Evolutionary conservation across 2,329 filamentous ascomycete genomes (phyloP).

Genomic region (Endothia cerciana): DNA sequence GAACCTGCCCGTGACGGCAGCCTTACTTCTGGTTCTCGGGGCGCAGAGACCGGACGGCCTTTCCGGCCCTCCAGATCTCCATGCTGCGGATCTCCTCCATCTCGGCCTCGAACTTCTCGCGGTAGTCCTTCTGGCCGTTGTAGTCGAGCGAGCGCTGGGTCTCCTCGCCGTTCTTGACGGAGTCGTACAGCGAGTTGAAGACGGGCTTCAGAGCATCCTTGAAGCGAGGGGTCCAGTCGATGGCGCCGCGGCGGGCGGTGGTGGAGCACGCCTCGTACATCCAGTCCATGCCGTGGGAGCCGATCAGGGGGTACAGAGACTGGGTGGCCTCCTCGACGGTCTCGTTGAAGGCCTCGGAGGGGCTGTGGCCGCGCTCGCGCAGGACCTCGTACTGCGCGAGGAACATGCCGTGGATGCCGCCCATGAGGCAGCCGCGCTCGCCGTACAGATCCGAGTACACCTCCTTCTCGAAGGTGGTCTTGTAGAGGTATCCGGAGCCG

Average conservation of each 20-base stretch:
- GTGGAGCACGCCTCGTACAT: constrained; percentile 99
- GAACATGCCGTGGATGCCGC: constrained; percentile 99
- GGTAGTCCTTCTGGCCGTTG: constrained; percentile 95
- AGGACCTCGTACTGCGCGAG: constrained; percentile 99
- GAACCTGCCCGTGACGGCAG: neutral
- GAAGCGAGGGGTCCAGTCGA: constrained; percentile 97
- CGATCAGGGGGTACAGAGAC: constrained; percentile 96
- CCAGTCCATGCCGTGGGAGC: constrained; percentile 99
- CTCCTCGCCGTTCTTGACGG: constrained; percentile 88
- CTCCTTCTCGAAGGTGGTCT: constrained; percentile 99
- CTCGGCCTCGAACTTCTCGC: constrained; percentile 96
- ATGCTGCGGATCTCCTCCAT: constrained; percentile 97
- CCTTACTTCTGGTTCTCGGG: constrained; percentile 83
- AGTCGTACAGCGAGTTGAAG: constrained; percentile 96
- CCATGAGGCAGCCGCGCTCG: constrained; percentile 99
- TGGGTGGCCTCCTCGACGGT: constrained; percentile 99
- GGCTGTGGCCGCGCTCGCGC: constrained; percentile 96
- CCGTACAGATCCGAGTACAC: constrained; percentile 99
- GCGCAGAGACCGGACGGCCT: constrained; percentile 88
- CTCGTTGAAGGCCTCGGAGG: constrained; percentile 99
- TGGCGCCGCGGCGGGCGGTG: constrained; percentile 95
- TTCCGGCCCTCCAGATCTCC: constrained; percentile 99
- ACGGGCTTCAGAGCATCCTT: constrained; percentile 98
- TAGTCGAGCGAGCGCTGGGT: constrained; percentile 96
- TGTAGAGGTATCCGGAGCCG: constrained; percentile 97